phyloP scores from a whole-genome alignment of 768 basidiomycete species.

The Chalciporus sphaerocephalus region DNA sequence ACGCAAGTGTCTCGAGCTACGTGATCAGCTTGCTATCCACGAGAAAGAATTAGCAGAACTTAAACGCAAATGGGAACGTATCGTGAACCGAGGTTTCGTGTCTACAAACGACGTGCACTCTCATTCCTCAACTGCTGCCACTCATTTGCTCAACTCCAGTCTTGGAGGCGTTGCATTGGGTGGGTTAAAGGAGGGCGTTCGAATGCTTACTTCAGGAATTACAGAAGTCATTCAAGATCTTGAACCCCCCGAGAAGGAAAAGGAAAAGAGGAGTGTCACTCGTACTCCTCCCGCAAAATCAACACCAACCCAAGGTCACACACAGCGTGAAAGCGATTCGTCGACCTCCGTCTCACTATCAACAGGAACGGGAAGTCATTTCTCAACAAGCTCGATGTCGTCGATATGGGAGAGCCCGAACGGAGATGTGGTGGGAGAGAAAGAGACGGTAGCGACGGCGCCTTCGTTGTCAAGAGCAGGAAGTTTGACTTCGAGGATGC shows the following conservation, averaged over 20 bases:
- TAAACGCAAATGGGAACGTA: constrained; percentile 81
- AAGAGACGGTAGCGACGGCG: background rate
- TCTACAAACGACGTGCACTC: constrained; percentile 16
- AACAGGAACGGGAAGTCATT: constrained; percentile 29
- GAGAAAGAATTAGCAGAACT: constrained; percentile 71
- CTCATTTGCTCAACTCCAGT: background rate
- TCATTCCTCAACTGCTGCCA: background rate
- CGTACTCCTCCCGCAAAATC: background rate
- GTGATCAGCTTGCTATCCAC: constrained; percentile 65
- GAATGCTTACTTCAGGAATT: constrained; percentile 50
- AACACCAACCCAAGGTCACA: background rate
- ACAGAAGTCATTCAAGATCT: constrained; percentile 25
- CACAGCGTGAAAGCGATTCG: constrained; percentile 22
- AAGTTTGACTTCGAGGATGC: constrained; percentile 13
- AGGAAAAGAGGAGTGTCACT: too few relatives aligned
- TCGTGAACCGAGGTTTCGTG: constrained; percentile 62
- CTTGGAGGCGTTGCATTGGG: constrained; percentile 37
- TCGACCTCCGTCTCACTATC: constrained; percentile 25
- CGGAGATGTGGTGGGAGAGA: background rate
- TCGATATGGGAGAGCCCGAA: constrained; percentile 38
- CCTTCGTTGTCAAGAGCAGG: constrained; percentile 13
- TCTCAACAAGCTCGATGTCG: constrained; percentile 45
- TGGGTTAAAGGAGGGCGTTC: constrained; percentile 62
- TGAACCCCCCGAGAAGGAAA: background rate
- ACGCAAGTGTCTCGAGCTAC: constrained; percentile 75